These are phyloP conservation scores for Proliferodiscus dingleyae DNA, from an alignment of 2,329 filamentous ascomycete species.

Conservation along the genomic window DNA sequence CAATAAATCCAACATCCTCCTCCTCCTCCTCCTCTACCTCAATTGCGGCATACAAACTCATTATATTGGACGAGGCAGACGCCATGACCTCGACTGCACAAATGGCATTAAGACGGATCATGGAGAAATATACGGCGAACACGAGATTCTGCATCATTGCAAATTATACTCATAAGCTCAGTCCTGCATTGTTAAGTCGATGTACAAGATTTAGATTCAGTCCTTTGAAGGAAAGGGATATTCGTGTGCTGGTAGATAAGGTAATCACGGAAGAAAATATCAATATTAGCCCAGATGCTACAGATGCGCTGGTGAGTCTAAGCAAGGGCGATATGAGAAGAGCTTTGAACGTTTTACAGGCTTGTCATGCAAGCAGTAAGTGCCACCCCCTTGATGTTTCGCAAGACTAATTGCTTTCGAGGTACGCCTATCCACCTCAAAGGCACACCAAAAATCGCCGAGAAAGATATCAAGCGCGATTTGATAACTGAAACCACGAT, in stretches of 20 bases:
- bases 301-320: conserved; percentile 76
- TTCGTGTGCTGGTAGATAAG: conserved; percentile 77
- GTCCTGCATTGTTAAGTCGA: conserved; percentile 82
- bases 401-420: conserved; percentile 28
- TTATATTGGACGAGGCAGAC: conserved; percentile 97
- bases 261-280: conserved; percentile 85
- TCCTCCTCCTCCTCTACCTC: conserved; percentile 41
- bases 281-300: conserved; percentile 74
- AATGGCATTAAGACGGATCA: conserved; percentile 93
- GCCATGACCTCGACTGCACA: conserved; percentile 99
- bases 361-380: conserved; percentile 88
- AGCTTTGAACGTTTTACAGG: conserved; percentile 91
- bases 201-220: conserved; percentile 96
- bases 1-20: conserved; percentile 54
- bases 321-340: conserved; percentile 96
- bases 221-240: conserved; percentile 83
- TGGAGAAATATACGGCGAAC: conserved; percentile 99
- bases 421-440: conserved; percentile 63
- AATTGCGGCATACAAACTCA: conserved; percentile 83
- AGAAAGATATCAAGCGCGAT: conserved; percentile 68
- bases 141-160: conserved; percentile 97
- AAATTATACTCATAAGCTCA: conserved; percentile 98
- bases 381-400: conserved; percentile 6
- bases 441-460: conserved; percentile 52
- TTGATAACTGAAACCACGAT: conserved; percentile 88